A percentile compares a stretch with the other conserved stretches of the same genome.
These are phyloP conservation scores for Populus hybrid DNA, from an alignment of 441 rosid genomes.

Conservation along the genomic window DNA sequence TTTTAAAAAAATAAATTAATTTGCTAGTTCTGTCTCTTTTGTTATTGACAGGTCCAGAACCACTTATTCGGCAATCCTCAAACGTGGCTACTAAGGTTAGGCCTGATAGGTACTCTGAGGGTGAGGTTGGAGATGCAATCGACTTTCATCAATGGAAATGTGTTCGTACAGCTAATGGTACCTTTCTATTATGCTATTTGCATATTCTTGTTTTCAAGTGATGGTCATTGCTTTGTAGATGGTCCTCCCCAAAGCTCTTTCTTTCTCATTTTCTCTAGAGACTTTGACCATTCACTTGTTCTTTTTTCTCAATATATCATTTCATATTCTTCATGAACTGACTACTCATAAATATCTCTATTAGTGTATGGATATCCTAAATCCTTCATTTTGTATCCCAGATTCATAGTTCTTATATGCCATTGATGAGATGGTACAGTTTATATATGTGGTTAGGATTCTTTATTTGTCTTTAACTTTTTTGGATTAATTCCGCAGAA, in stretches of 20 bases:
- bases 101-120: conserved; percentile 51
- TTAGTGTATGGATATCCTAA: too few relatives aligned
- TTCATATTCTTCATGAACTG: background rate
- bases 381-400: too few relatives aligned
- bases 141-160: conserved; percentile 97
- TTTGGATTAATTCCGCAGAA: background rate
- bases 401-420: too few relatives aligned
- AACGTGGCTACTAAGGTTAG: conserved; percentile 35
- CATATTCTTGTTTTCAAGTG: background rate
- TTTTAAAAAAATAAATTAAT: background rate
- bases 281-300: background rate
- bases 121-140: conserved; percentile 84
- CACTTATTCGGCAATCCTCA: conserved; percentile 78
- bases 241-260: background rate
- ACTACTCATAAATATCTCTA: too few relatives aligned
- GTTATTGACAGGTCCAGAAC: conserved; percentile 70
- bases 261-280: background rate
- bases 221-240: background rate
- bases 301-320: background rate
- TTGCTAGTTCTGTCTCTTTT: conserved; percentile 1
- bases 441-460: background rate
- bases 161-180: conserved; percentile 86
- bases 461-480: background rate
- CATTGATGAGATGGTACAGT: background rate
- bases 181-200: conserved; percentile 1